These are phyloP conservation scores for Ricinus communis DNA, from an alignment of 345 rosid genomes.

Conservation along the genomic window DNA sequence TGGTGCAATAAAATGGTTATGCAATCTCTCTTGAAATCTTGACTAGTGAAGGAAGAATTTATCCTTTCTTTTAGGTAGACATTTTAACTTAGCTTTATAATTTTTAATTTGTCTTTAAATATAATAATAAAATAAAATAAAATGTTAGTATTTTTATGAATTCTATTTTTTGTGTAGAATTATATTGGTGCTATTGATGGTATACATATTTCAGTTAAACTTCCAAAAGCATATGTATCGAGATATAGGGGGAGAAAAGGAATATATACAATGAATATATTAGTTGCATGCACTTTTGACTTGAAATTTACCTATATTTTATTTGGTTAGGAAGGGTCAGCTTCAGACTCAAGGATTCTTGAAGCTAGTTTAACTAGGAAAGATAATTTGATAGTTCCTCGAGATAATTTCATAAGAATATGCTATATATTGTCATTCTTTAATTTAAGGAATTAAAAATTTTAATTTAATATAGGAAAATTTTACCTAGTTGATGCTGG, in stretches of 20 bases:
- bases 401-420: background rate
- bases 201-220: background rate
- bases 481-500: background rate
- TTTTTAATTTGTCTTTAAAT: no score
- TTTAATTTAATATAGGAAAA: background rate
- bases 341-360: background rate
- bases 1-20: background rate
- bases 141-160: background rate
- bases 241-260: background rate
- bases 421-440: background rate
- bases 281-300: background rate
- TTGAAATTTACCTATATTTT: background rate
- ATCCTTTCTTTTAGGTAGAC: constrained; percentile 1
- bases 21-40: background rate
- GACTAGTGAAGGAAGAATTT: background rate
- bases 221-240: background rate
- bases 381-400: background rate
- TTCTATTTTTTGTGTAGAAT: background rate
- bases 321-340: background rate
- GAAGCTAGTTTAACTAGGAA: background rate
- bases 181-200: background rate
- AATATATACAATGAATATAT: background rate
- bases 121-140: background rate
- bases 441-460: background rate
- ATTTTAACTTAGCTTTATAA: background rate